Percentiles rank a stretch among this genome's conserved stretches.
Evolutionary conservation across 1,139 yeast genomes (phyloP).

Genomic region (Pneumocystis oryctolagi): DNA sequence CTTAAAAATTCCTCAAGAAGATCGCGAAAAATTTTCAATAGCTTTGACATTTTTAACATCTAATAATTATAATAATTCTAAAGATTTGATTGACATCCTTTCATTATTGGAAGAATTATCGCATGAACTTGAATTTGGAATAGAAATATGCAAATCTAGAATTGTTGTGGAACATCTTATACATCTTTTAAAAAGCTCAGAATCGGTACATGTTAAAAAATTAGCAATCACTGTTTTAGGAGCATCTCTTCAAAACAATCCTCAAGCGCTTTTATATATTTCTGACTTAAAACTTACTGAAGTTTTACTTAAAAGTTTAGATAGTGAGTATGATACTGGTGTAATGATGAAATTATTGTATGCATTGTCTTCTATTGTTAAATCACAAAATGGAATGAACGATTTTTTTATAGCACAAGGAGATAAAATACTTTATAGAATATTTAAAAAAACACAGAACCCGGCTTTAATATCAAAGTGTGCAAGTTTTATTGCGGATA

Average conservation of each 20-base stretch:
- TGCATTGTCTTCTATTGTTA: slow-evolving; percentile 21
- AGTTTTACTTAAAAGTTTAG: slow-evolving; percentile 14
- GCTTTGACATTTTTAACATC: not conserved
- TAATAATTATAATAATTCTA: not conserved
- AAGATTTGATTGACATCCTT: slow-evolving; percentile 23
- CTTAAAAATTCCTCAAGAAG: not conserved
- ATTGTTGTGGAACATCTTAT: slow-evolving; percentile 18
- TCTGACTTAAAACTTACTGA: slow-evolving; percentile 12
- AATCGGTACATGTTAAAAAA: slow-evolving; percentile 18
- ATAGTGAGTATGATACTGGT: slow-evolving; percentile 13
- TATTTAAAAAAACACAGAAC: slow-evolving; percentile 5
- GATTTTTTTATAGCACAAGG: slow-evolving; percentile 17
- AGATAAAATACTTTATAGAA: slow-evolving; percentile 12
- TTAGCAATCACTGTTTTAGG: slow-evolving; percentile 25
- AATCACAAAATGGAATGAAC: slow-evolving; percentile 8
- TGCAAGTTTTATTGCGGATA: slow-evolving; percentile 16
- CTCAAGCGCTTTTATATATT: slow-evolving; percentile 36
- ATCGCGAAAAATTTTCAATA: not conserved
- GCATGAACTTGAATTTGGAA: slow-evolving; percentile 54
- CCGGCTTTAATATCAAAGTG: slow-evolving; percentile 14
- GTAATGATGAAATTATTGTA: slow-evolving; percentile 20
- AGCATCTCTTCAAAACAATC: slow-evolving; percentile 49
- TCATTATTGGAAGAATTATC: slow-evolving; percentile 43
- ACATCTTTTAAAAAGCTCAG: slow-evolving; percentile 16
- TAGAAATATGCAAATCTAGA: slow-evolving; percentile 24